phyloP scores from a whole-genome alignment of 2,329 filamentous ascomycete genomes.

The Talaromyces sp. region DNA sequence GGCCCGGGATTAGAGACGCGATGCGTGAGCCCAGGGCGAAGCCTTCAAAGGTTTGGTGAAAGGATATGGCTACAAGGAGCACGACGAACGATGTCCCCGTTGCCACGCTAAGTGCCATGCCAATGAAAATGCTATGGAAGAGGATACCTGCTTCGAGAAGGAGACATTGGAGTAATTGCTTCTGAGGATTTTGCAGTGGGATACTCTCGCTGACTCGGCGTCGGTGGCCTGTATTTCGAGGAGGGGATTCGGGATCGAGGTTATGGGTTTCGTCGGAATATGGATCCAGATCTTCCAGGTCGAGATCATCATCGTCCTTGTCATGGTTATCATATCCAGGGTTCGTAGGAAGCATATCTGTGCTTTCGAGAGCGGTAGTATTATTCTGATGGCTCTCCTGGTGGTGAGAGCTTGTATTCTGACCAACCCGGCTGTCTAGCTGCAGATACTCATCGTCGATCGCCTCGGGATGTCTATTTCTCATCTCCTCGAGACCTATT shows the following conservation, averaged over 20 bases:
- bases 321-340: conserved; percentile 15
- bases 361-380: background rate
- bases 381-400: background rate
- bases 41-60: conserved; percentile 86
- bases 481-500: conserved; percentile 11
- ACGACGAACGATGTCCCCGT: conserved; percentile 75
- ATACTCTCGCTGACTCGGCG: conserved; percentile 23
- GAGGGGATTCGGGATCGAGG: background rate
- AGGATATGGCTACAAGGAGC: conserved; percentile 73
- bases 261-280: conserved; percentile 20
- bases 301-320: conserved; percentile 56
- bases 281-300: conserved; percentile 52
- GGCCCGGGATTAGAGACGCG: conserved; percentile 62
- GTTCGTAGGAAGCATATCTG: background rate
- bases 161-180: conserved; percentile 70
- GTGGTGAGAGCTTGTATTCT: background rate
- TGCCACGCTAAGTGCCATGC: conserved; percentile 78
- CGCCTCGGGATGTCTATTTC: conserved; percentile 15
- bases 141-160: conserved; percentile 78
- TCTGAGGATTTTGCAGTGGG: conserved; percentile 54
- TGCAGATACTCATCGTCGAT: conserved; percentile 17
- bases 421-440: background rate
- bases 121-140: conserved; percentile 82
- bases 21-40: conserved; percentile 82
- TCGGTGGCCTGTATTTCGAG: conserved; percentile 4